These are phyloP conservation scores for Fusarium verrucosum DNA, from an alignment of 2,329 filamentous ascomycete species.

Conservation along the genomic window DNA sequence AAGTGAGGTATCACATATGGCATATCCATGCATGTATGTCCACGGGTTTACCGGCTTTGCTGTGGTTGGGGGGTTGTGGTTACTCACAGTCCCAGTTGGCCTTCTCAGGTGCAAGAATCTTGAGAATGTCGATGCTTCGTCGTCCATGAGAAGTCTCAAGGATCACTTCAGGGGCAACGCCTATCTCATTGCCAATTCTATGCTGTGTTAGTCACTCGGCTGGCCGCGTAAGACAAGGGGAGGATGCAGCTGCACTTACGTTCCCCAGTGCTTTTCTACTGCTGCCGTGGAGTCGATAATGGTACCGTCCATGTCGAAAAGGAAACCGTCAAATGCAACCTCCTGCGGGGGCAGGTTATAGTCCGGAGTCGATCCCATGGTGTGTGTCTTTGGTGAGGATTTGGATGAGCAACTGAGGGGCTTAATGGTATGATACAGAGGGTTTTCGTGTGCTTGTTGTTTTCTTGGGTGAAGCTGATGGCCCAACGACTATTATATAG, in stretches of 20 bases:
- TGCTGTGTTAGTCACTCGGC: not conserved
- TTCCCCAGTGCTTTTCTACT: constrained; percentile 80
- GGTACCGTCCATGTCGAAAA: constrained; percentile 84
- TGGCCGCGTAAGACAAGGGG: not conserved
- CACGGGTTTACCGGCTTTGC: not conserved
- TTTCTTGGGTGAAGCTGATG: not conserved
- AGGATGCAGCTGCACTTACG: constrained; percentile 55
- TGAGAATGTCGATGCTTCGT: constrained; percentile 85
- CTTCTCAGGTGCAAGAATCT: constrained; percentile 80
- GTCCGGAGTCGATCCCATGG: constrained; percentile 49
- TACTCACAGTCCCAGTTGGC: constrained; percentile 92
- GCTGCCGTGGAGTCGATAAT: constrained; percentile 84
- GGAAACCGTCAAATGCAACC: constrained; percentile 63
- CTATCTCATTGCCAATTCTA: constrained; percentile 84
- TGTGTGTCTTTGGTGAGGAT: constrained; percentile 18
- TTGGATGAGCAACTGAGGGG: not conserved
- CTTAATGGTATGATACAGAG: not conserved
- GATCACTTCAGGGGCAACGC: constrained; percentile 84
- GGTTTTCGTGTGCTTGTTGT: not conserved
- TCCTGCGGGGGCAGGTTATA: constrained; percentile 57
- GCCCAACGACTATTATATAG: not conserved
- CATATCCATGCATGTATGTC: constrained; percentile 1
- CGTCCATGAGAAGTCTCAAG: constrained; percentile 91
- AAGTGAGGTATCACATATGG: constrained; percentile 5
- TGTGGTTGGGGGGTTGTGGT: not conserved